phyloP scores from a whole-genome alignment of 139 green algal species.

The Trebouxia sp. region DNA sequence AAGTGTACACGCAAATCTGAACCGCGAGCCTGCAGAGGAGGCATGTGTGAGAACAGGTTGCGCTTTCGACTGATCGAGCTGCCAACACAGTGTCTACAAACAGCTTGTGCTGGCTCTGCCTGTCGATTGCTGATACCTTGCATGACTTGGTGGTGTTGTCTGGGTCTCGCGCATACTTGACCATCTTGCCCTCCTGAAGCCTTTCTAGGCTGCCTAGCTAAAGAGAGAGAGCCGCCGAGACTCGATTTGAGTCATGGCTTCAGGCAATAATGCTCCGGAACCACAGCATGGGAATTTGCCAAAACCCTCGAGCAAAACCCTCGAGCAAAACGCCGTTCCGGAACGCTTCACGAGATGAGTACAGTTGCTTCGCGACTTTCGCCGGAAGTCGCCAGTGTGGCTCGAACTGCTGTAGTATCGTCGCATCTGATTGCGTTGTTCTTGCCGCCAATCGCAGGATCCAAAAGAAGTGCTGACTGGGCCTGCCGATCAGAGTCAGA shows the following conservation, averaged over 20 bases:
- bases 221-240: slow-evolving; percentile 18
- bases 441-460: neutral
- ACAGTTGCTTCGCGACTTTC: neutral
- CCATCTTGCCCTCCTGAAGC: slow-evolving; percentile 54
- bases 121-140: slow-evolving; percentile 59
- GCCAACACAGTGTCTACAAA: neutral
- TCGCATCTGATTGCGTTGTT: neutral
- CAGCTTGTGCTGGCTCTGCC: neutral
- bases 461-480: neutral
- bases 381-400: neutral
- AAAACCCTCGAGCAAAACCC: neutral
- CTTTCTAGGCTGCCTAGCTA: slow-evolving; percentile 6
- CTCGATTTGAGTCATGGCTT: neutral
- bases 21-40: slow-evolving; percentile 70
- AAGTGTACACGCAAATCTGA: slow-evolving; percentile 94
- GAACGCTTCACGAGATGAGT: slow-evolving; percentile 7
- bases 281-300: neutral
- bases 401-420: neutral
- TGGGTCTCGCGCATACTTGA: slow-evolving; percentile 80
- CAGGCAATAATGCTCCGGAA: neutral
- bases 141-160: slow-evolving; percentile 71
- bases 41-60: neutral
- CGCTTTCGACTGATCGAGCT: neutral
- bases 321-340: neutral
- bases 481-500: neutral